Evolutionary conservation across 2,329 filamentous ascomycete genomes (phyloP).

Genomic region (Elsinoe ampelina): DNA sequence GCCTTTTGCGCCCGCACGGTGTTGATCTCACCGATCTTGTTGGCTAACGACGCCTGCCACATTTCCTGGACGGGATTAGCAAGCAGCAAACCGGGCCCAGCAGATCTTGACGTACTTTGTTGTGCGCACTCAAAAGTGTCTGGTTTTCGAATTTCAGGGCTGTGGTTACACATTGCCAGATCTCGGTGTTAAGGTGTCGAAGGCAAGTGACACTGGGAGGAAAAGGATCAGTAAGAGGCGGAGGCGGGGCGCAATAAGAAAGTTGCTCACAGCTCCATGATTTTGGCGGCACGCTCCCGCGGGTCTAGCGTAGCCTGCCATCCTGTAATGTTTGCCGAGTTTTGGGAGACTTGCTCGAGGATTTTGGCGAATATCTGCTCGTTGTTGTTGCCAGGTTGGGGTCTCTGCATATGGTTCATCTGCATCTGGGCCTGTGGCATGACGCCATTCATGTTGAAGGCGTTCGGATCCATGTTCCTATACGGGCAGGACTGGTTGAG

Average conservation of each 20-base stretch:
- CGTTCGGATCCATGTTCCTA: constrained; percentile 16
- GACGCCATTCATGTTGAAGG: constrained; percentile 16
- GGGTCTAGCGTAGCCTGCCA: constrained; percentile 28
- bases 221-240: constrained; percentile 11
- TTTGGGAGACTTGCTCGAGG: constrained; percentile 20
- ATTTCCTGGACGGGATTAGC: constrained; percentile 13
- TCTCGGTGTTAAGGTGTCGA: constrained; percentile 12
- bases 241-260: not conserved
- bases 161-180: constrained; percentile 11
- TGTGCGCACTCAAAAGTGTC: constrained; percentile 9
- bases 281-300: constrained; percentile 21
- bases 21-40: constrained; percentile 16
- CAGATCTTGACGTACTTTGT: constrained; percentile 11
- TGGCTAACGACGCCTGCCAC: constrained; percentile 14
- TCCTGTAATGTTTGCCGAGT: constrained; percentile 12
- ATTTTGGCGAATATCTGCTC: constrained; percentile 22
- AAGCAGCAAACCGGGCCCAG: not conserved
- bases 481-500: not conserved
- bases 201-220: constrained; percentile 14
- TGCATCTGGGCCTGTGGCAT: constrained; percentile 15
- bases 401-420: constrained; percentile 22
- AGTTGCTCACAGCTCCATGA: constrained; percentile 28
- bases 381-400: constrained; percentile 20
- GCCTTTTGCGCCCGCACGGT: constrained; percentile 12
- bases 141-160: constrained; percentile 15